Base-by-base conservation (phyloP, 2,329 filamentous ascomycete genomes). In the Aspergillus pseudonomiae region DNA sequence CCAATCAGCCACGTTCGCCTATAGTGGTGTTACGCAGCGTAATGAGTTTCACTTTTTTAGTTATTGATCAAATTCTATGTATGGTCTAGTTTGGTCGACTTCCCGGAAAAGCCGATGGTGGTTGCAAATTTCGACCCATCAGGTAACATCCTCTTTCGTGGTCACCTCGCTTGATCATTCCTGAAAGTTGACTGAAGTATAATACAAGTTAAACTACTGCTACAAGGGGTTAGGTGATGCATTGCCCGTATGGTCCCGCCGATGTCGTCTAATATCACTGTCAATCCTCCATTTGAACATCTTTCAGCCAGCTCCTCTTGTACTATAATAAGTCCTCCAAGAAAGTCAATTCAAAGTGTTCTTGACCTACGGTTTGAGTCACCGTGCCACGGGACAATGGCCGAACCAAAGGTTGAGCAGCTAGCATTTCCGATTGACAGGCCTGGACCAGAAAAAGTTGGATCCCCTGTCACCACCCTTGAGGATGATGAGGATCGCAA, bases 401-500 rank as follows among this genome's bases (percentile, higher is more conserved):
- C 24, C 9, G 43, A 50, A 7, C 46, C 24, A 50, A 50, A 50
- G 24, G 11, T 28, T 28, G 46, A 50, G 14, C 46, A 50, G 24
- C 14, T 14, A 50, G 24, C 24, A 16, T 19, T 28, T 28, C 24
- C 46, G 6, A 24, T 50, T 3, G 24, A 28, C 46, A 50, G 24
- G 12, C 2, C 11, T 26, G 7, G 28, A 10, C 21, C 24, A 4
- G 24, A 50, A 30, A 50, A 50, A 6, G 6, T 19, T 9, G 46
- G 28, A 14, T 9, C 24, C 16, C 24, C 16, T 28, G 24, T 50
- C 10, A 50, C 14, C n/a, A 24, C 46, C 12, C 3, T 50, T 12
- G 46, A 50, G 28, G 46, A 50, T 14, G 24, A 50, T 30, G 24
- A 50, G 46, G 6, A 19, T 7, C 11, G 46, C 12, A 70, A 71